Evolutionary conservation across 768 basidiomycete species (phyloP), one percentile per base, ranked within the genome.

Genomic region (Jaapia argillacea): DNA sequence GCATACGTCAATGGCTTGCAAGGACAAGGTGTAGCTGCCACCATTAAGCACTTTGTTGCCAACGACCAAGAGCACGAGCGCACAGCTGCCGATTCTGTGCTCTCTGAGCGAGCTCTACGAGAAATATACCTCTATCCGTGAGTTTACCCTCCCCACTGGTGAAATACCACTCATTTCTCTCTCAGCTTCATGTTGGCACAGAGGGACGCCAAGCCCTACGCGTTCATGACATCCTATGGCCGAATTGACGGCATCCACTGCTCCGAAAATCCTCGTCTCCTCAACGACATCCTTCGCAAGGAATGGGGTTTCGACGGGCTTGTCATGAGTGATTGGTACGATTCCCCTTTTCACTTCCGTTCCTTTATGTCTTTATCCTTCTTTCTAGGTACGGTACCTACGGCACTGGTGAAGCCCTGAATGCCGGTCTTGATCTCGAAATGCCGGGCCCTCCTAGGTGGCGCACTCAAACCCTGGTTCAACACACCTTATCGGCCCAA

Each of bases 61-160:
- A 84, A 85, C 60, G 83, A 85, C 52, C 79, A 83, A 58, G 83
- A 85, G 55, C 74, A 80, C 49, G 80, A 84, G 55, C 68, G 81
- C 10, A 77, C 74, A 7, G 74, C 77, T 5, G 74, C 72, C 14
- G 75, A 79, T 12, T 79, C 79, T 7, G 72, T 77, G 27, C 62
- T 86, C 48, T 77, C 79, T 6, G 71, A 74, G 24, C 67, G 84
- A 24, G 79, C 83, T 16, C 59, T 86, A 36, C 68, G 82, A 36
- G 83, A 86, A 55, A 66, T 86, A 41, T 85, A 86, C 57, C 66
- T 85, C 4, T 77, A 78, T 53, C 82, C 81, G 70, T 80, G 60
- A 51, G 73, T 58, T 42, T 38, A 20, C 40, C 33, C 24, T 46
- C 24, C 26, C 12, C 27, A n/a, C 20, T 20, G 35, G 48, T 22